Base-by-base conservation (phyloP, 1,139 yeast genomes). In the Entelexis paramagnoliae region DNA sequence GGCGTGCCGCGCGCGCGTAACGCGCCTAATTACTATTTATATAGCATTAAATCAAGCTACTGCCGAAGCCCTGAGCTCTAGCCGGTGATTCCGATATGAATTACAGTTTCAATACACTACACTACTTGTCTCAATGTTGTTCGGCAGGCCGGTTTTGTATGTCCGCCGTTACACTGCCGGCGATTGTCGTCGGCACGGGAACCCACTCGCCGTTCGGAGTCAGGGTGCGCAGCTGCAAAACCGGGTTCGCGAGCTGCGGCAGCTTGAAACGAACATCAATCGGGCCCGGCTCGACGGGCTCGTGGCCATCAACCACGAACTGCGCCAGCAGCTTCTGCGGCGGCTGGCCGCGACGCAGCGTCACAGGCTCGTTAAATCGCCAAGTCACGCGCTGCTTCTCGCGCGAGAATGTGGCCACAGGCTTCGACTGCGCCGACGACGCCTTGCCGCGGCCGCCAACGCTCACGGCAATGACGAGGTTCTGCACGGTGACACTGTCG, bases 371-470 rank as follows among this genome's bases (percentile, higher is more conserved):
- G 13, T 80, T 80, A 63, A 77, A 80, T 64, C 84, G 77, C 96
- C 96, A 88, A 0, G 91, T 83, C 53, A 89, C 81, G 67, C 96
- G 78, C 61, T 80, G 83, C 63, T 79, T 81, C 46, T 86, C 96
- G 64, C 79, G 81, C 67, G 82, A 86, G 72, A 87, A 87, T 1
- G 93, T 78, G 49, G 96, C 97, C 53, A 84, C 81, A 4, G 97
- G 97, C 63, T 84, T 85, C 13, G 95, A 83, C 55, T 88, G 80
- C 0, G 96, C 96, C 26, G 87, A 76, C 20, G 64, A 63, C 26
- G 79, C 76, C 19, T 49, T 46, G 33, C 53, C 52, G 36, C 73
- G 70, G 5, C 88, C 80, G 45, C 63, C 65, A 30, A 70, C 60
- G 9, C 68, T 63, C 6, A 85, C 94, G 13, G 85, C 78, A 10